Percentiles rank a stretch among this genome's conserved stretches.
These are phyloP conservation scores for Curvularia lunata DNA, from an alignment of 2,329 filamentous ascomycete genomes.

Conservation along the genomic window DNA sequence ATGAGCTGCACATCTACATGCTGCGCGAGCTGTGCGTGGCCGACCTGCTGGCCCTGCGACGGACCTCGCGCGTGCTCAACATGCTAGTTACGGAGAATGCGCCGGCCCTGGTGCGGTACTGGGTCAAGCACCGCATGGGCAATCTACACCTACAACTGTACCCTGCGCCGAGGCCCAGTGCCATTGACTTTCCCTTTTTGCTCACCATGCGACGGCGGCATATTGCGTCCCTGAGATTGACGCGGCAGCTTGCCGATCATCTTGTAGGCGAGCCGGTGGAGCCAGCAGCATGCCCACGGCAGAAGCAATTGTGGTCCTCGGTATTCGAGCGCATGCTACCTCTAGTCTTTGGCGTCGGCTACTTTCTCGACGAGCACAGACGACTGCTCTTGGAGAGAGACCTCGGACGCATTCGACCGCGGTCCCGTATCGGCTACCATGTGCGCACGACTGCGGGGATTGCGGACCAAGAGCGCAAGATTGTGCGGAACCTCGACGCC, in stretches of 20 bases:
- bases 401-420: constrained; percentile 42
- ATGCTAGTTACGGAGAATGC: constrained; percentile 42
- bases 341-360: constrained; percentile 46
- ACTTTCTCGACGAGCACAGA: constrained; percentile 47
- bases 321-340: constrained; percentile 48
- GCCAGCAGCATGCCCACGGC: constrained; percentile 31
- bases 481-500: constrained; percentile 40
- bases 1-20: constrained; percentile 45
- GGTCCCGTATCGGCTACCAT: constrained; percentile 44
- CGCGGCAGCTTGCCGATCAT: constrained; percentile 42
- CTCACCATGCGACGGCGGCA: constrained; percentile 45
- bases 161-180: constrained; percentile 38
- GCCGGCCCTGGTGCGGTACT: constrained; percentile 45
- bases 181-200: constrained; percentile 44
- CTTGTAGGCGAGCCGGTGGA: constrained; percentile 40
- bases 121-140: constrained; percentile 43
- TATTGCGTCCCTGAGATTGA: constrained; percentile 45
- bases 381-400: constrained; percentile 41
- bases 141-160: constrained; percentile 45
- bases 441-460: constrained; percentile 43
- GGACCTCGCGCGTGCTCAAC: constrained; percentile 41
- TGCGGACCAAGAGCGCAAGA: constrained; percentile 35
- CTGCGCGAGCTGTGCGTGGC: constrained; percentile 44
- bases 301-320: constrained; percentile 44
- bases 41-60: constrained; percentile 42